Evolutionary conservation across 2,329 filamentous ascomycete genomes (phyloP).

Genomic region (Fusarium incarnatum): DNA sequence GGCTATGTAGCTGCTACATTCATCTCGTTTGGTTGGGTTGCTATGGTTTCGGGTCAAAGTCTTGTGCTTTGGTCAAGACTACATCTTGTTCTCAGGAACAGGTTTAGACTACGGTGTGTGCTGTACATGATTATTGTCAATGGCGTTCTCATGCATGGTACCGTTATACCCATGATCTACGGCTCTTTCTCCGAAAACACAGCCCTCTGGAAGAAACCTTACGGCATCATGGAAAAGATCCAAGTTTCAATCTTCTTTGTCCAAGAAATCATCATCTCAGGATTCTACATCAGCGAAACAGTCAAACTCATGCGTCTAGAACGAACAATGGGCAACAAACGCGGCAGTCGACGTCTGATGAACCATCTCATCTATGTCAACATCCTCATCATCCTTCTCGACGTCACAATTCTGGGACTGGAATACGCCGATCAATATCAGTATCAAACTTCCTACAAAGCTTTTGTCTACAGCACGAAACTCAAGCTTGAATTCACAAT

Average conservation of each 20-base stretch:
- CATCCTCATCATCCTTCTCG: slow-evolving; percentile 58
- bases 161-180: slow-evolving; percentile 66
- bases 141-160: slow-evolving; percentile 63
- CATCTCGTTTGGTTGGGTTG: slow-evolving; percentile 47
- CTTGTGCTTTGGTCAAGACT: slow-evolving; percentile 72
- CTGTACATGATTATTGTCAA: slow-evolving; percentile 69
- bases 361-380: slow-evolving; percentile 60
- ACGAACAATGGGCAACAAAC: slow-evolving; percentile 45
- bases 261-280: slow-evolving; percentile 66
- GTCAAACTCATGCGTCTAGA: slow-evolving; percentile 61
- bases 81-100: slow-evolving; percentile 67
- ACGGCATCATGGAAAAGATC: slow-evolving; percentile 64
- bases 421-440: slow-evolving; percentile 53
- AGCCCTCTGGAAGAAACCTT: slow-evolving; percentile 44
- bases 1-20: slow-evolving; percentile 40
- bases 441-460: slow-evolving; percentile 54
- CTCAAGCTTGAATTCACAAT: slow-evolving; percentile 57
- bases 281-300: slow-evolving; percentile 65
- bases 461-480: slow-evolving; percentile 54
- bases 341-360: slow-evolving; percentile 43
- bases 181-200: slow-evolving; percentile 57
- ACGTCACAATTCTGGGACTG: slow-evolving; percentile 55
- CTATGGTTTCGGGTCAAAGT: slow-evolving; percentile 71
- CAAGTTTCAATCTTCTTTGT: slow-evolving; percentile 68
- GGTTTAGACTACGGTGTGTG: slow-evolving; percentile 59